Percentiles rank a stretch among this genome's conserved stretches.
These are phyloP conservation scores for Pleurostoma richardsiae DNA, from an alignment of 2,329 filamentous ascomycete genomes.

Conservation along the genomic window DNA sequence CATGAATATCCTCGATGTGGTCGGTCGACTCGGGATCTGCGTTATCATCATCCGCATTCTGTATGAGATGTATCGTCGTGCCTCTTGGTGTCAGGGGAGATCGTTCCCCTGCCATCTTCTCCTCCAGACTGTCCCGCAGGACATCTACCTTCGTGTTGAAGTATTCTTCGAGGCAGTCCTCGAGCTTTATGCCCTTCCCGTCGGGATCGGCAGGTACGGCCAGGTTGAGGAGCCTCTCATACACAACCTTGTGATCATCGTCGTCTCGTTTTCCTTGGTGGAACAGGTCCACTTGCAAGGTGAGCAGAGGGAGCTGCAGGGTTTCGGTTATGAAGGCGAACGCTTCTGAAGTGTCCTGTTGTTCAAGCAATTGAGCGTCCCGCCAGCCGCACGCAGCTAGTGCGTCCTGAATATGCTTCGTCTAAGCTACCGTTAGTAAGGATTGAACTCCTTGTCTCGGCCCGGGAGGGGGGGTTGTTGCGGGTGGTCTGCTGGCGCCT, in stretches of 20 bases:
- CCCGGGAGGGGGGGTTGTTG: not conserved
- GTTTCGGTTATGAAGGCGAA: constrained; percentile 93
- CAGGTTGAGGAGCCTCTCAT: constrained; percentile 85
- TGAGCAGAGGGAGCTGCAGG: constrained; percentile 79
- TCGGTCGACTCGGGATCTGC: constrained; percentile 7
- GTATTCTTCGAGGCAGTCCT: constrained; percentile 88
- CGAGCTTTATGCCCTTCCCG: constrained; percentile 69
- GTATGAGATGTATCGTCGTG: constrained; percentile 19
- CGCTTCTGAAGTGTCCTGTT: constrained; percentile 94
- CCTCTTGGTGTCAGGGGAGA: constrained; percentile 18
- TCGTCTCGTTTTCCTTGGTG: constrained; percentile 76
- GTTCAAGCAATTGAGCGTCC: constrained; percentile 69
- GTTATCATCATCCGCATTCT: constrained; percentile 18
- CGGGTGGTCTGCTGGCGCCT: constrained; percentile 18
- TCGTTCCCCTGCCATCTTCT: constrained; percentile 36
- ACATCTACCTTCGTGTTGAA: constrained; percentile 95
- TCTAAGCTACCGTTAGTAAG: constrained; percentile 44
- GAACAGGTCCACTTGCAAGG: constrained; percentile 90
- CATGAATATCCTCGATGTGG: constrained; percentile 13
- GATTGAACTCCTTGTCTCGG: not conserved
- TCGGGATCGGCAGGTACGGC: constrained; percentile 76
- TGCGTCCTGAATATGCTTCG: constrained; percentile 74
- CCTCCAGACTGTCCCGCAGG: constrained; percentile 61
- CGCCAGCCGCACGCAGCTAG: constrained; percentile 84
- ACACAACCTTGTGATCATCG: constrained; percentile 92